Evolutionary conservation across 106 monocot species (phyloP).

Genomic region (Apostasia ramifera): DNA sequence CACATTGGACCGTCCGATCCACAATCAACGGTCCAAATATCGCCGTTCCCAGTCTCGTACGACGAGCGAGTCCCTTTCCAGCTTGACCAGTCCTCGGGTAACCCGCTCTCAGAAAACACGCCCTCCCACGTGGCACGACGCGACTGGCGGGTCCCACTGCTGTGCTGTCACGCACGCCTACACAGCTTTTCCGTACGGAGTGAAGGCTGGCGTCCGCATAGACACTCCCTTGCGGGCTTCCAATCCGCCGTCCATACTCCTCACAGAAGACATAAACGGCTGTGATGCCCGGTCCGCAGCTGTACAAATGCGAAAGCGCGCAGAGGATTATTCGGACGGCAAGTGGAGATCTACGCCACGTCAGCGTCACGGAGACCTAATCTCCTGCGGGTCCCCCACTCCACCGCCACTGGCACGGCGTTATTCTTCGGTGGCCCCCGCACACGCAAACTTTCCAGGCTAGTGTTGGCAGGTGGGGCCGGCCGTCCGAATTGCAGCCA

Average conservation of each 20-base stretch:
- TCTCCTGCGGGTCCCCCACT: not conserved
- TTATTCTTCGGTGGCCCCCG: slow-evolving; percentile 4
- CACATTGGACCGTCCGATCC: no score
- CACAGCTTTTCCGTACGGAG: slow-evolving; percentile 2
- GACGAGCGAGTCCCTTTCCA: no score
- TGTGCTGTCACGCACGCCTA: slow-evolving; percentile 6
- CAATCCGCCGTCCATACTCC: not conserved
- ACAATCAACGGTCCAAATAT: no score
- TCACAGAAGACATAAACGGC: not conserved
- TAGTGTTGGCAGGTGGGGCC: slow-evolving; percentile 1
- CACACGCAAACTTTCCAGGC: not conserved
- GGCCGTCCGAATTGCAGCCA: not conserved
- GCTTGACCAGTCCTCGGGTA: no score
- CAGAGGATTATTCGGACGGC: not conserved
- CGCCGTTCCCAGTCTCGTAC: no score
- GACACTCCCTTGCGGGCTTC: not conserved
- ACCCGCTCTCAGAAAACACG: not conserved
- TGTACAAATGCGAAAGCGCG: no score
- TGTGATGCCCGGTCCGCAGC: no score
- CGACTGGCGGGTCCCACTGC: slow-evolving; percentile 1
- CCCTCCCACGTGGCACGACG: slow-evolving; percentile 1
- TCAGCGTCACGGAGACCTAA: not conserved
- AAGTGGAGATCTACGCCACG: slow-evolving; percentile 9
- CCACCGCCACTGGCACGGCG: slow-evolving; percentile 9
- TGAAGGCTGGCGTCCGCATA: not conserved